Percentiles rank a stretch among this genome's conserved stretches.
phyloP scores from a whole-genome alignment of 164 flowering plant species.

The Magnolia sinica region DNA sequence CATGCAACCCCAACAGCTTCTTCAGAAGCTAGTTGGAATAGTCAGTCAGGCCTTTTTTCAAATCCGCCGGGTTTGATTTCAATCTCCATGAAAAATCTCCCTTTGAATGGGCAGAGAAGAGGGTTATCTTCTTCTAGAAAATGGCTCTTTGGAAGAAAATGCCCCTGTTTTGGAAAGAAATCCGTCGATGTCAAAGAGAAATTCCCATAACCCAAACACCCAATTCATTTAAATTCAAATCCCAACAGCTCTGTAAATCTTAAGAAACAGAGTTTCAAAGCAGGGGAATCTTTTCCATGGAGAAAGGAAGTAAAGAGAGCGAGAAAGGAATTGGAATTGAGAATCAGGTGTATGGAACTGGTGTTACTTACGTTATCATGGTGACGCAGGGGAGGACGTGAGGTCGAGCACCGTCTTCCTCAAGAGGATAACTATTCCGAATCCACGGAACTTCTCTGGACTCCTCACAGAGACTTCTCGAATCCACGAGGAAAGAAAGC shows the following conservation, averaged over 20 bases:
- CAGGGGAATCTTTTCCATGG: neutral
- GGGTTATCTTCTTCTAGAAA: slow-evolving; percentile 15
- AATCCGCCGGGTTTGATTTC: slow-evolving; percentile 57
- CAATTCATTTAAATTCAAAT: slow-evolving; percentile 3
- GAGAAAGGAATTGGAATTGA: neutral
- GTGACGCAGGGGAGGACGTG: no score
- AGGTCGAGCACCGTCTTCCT: no score
- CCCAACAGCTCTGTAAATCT: slow-evolving; percentile 4
- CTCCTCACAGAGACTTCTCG: no score
- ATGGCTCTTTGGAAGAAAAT: slow-evolving; percentile 56
- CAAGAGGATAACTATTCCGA: no score
- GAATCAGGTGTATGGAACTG: no score
- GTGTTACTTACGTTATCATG: no score
- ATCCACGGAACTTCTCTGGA: no score
- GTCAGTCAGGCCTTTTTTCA: slow-evolving; percentile 68
- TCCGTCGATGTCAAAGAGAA: slow-evolving; percentile 57
- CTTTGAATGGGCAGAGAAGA: slow-evolving; percentile 16
- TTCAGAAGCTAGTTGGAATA: slow-evolving; percentile 95
- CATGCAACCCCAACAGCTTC: slow-evolving; percentile 84
- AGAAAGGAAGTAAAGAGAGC: slow-evolving; percentile 3
- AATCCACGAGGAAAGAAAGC: no score
- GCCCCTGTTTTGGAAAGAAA: slow-evolving; percentile 72
- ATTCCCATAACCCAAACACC: slow-evolving; percentile 20
- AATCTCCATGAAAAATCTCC: slow-evolving; percentile 31
- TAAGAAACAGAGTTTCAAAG: slow-evolving; percentile 8